Evolutionary conservation across 2,329 filamentous ascomycete species (phyloP).

Genomic region (Monosporascus cannonballus): DNA sequence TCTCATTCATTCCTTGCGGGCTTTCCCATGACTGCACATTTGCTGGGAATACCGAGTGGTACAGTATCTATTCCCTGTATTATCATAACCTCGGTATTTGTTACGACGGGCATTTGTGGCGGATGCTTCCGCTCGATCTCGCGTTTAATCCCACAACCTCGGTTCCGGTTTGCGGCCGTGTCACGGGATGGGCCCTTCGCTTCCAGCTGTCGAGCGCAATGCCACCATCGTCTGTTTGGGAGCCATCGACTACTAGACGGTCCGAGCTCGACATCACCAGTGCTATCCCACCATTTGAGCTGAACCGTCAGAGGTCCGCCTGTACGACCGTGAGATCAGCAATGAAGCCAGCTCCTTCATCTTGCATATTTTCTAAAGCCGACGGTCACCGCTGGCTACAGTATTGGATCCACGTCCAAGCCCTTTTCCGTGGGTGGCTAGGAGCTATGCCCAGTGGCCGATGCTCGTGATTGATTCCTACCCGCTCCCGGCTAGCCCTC

Average conservation of each 20-base stretch:
- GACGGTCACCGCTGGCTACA: conserved; percentile 4
- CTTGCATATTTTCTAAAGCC: conserved; percentile 9
- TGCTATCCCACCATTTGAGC: conserved; percentile 10
- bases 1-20: conserved; percentile 1
- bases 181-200: not conserved
- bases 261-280: conserved; percentile 12
- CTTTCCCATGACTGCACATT: conserved; percentile 6
- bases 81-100: not conserved
- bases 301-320: conserved; percentile 16
- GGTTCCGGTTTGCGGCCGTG: not conserved
- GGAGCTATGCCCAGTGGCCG: not conserved
- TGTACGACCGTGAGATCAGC: conserved; percentile 28
- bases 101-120: not conserved
- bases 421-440: not conserved
- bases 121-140: not conserved
- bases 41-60: conserved; percentile 16
- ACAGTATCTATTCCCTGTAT: conserved; percentile 5
- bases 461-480: conserved; percentile 9
- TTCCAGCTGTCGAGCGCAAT: not conserved
- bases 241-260: not conserved
- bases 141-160: not conserved
- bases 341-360: conserved; percentile 17
- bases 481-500: conserved; percentile 17
- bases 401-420: conserved; percentile 3
- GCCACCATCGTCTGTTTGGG: not conserved